These are phyloP conservation scores for Mortierella antarctica DNA, from an alignment of 192 early-diverging fungal genomes.

Conservation along the genomic window DNA sequence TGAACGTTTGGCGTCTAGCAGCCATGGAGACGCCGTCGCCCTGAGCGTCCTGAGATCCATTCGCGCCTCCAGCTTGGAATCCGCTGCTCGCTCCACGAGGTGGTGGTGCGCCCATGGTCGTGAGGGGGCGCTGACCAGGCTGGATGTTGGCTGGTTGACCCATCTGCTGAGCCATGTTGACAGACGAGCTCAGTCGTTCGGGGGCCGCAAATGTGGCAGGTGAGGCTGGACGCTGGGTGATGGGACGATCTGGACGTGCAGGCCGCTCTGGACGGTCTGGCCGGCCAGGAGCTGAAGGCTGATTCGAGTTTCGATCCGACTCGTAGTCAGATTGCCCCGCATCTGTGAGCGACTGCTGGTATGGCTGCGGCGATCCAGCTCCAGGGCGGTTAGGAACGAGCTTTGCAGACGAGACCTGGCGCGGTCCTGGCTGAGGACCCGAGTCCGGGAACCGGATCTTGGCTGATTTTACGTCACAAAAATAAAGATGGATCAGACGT, in stretches of 20 bases:
- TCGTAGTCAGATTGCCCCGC: constrained; percentile 10
- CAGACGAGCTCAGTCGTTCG: neutral
- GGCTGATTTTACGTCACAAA: constrained; percentile 6
- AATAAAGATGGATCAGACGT: neutral
- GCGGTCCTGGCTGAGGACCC: constrained; percentile 2
- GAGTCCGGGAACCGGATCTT: constrained; percentile 37
- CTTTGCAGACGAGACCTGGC: constrained; percentile 35
- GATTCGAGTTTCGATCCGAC: constrained; percentile 12
- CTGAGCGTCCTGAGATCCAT: constrained; percentile 9
- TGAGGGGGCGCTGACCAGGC: constrained; percentile 20
- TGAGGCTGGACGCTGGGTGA: constrained; percentile 25
- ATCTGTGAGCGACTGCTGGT: constrained; percentile 1
- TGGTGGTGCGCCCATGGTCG: constrained; percentile 13
- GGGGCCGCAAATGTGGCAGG: constrained; percentile 22
- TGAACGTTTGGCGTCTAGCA: constrained; percentile 15
- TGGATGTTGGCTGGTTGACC: constrained; percentile 15
- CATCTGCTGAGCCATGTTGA: constrained; percentile 6
- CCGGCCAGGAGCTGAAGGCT: constrained; percentile 2
- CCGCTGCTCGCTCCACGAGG: constrained; percentile 8
- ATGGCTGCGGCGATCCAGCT: constrained; percentile 1
- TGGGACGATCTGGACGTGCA: constrained; percentile 14
- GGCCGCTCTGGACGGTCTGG: constrained; percentile 37
- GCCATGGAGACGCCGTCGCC: constrained; percentile 23
- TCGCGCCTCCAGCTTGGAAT: constrained; percentile 2
- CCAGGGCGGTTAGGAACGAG: constrained; percentile 19